phyloP scores from a whole-genome alignment of 192 early-diverging fungal species.

The Umbelopsis vinacea region DNA sequence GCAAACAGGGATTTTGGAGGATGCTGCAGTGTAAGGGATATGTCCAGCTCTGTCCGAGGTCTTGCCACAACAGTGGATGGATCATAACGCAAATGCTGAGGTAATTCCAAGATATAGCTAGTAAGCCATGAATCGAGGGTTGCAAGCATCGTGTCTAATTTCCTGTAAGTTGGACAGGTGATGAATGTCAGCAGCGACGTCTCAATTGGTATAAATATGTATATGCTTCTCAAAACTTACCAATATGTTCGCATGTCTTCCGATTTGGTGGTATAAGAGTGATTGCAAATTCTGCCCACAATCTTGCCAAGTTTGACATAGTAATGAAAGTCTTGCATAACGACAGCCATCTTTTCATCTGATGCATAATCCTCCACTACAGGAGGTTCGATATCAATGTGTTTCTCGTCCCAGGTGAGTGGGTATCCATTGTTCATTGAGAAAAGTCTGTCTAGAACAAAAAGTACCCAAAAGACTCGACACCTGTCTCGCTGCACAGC shows the following conservation, averaged over 20 bases:
- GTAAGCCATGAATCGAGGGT: conserved; percentile 13
- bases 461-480: conserved; percentile 11
- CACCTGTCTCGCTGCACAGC: background rate
- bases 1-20: conserved; percentile 16
- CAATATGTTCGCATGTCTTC: conserved; percentile 14
- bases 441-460: background rate
- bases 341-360: background rate
- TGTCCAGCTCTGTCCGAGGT: conserved; percentile 2
- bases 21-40: conserved; percentile 6
- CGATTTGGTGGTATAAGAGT: conserved; percentile 6
- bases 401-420: conserved; percentile 6
- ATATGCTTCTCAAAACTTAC: background rate
- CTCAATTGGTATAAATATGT: no score
- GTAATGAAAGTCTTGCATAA: conserved; percentile 5
- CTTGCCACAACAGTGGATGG: conserved; percentile 3
- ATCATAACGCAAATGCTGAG: conserved; percentile 2
- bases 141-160: conserved; percentile 1
- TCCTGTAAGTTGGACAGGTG: background rate
- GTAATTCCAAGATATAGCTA: conserved; percentile 13
- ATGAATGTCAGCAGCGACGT: no score
- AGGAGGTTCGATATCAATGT: background rate
- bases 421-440: conserved; percentile 6
- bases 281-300: conserved; percentile 13
- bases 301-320: conserved; percentile 14
- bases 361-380: background rate